Base-by-base conservation (phyloP, 1,284 basidiomycete species). In the Phellinidium pouzarii region DNA sequence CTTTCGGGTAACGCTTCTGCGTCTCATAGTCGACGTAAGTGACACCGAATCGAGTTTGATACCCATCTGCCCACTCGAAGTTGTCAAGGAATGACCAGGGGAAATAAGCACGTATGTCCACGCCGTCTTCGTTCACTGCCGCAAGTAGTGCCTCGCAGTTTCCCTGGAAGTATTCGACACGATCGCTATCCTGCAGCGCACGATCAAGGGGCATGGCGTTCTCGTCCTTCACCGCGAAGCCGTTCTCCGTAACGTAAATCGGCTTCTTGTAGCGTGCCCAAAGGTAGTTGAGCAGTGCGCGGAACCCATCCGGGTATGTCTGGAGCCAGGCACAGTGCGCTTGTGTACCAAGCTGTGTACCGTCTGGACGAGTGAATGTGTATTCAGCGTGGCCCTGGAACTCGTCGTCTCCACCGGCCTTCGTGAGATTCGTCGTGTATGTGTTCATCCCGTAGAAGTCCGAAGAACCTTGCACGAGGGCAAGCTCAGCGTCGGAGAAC, bases 51-150 rank as follows among this genome's bases (percentile, higher is more conserved):
- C 82, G 75, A 2, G 79, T 79, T 34, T 68, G 67, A 59, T 83
- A 84, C 3, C 82, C 80, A 59, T 85, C 82, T 7, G 78, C 78
- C 81, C 87, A 87, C 66, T 90, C 86, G 56, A 88, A 87, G 66
- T 87, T 87, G 64, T 87, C 84, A 52, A 85, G 62, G 50, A 84
- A 68, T 66, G 78, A 84, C 82, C 83, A 87, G 12, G 80, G 80
- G 68, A 88, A 85, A 67, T 88, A 90, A 1, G 78, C 77, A 40
- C 76, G 66, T 46, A 88, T 68, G 52, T 83, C 78, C 14, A 87
- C 82, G 4, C 80, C 79, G 62, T 90, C 86, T 52, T 79, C 71
- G 44, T 71, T 68, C 25, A 84, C 69, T n/a, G 85, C 83, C 12
- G 74, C 71, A 36, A 78, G 66, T 31, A 90, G 62, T 0, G 80